Conservation (phyloP, 73 alveolate genomes). For the Breviolum minutum region DNA sequence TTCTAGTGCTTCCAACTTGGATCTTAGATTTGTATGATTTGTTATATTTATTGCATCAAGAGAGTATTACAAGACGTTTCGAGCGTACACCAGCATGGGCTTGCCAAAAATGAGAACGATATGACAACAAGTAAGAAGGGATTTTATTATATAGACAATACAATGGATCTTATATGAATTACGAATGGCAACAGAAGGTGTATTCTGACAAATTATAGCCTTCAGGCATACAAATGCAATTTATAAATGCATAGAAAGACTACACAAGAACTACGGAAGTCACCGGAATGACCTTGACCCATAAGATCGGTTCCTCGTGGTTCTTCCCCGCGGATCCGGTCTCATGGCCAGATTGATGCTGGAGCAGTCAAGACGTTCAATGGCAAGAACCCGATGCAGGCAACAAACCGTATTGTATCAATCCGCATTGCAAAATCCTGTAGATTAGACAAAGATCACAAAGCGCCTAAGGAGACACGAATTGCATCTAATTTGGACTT, state of each 20-base stretch:
- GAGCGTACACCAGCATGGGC: neutral
- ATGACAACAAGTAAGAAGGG: neutral
- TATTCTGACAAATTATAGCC: too few relatives aligned
- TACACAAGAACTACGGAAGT: too few relatives aligned
- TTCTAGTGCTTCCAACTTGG: neutral
- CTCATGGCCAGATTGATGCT: neutral
- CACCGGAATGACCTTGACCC: too few relatives aligned
- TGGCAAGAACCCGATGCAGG: conserved; percentile 5
- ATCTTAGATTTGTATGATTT: too few relatives aligned
- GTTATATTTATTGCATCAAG: neutral
- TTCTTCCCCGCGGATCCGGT: neutral
- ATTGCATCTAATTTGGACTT: neutral
- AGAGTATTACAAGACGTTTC: too few relatives aligned
- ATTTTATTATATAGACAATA: too few relatives aligned
- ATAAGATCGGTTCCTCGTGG: neutral
- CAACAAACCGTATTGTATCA: neutral
- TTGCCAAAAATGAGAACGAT: neutral
- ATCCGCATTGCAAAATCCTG: too few relatives aligned
- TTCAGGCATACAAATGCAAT: too few relatives aligned
- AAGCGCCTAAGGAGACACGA: neutral
- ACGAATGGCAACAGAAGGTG: too few relatives aligned
- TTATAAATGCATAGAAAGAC: too few relatives aligned
- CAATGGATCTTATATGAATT: too few relatives aligned
- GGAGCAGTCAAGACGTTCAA: conserved; percentile 22
- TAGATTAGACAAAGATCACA: neutral